Conservation (phyloP, 2,329 filamentous ascomycete genomes). For the Drechslerella dactyloides region DNA sequence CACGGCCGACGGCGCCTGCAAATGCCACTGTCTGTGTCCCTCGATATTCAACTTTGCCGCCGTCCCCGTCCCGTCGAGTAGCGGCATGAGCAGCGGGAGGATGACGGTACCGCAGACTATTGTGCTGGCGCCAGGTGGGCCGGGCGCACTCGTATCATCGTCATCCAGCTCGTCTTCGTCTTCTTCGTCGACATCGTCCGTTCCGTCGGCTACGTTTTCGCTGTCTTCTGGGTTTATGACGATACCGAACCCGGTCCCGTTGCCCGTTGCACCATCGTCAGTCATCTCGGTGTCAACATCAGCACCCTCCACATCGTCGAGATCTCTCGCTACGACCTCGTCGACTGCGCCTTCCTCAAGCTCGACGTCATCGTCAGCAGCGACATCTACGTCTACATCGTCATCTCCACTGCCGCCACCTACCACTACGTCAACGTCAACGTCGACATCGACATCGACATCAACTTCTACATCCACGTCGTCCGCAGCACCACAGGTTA, state of each 20-base stretch:
- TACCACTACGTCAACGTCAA: slow-evolving; percentile 1
- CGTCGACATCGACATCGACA: slow-evolving; percentile 7
- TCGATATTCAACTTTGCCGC: neutral
- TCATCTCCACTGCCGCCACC: no score
- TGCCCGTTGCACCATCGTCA: neutral
- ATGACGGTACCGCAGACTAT: neutral
- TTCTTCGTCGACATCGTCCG: slow-evolving; percentile 1
- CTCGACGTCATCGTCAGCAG: neutral
- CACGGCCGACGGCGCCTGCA: slow-evolving; percentile 13
- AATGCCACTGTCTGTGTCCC: slow-evolving; percentile 44
- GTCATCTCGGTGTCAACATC: neutral
- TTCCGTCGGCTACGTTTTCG: neutral
- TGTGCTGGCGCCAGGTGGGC: neutral
- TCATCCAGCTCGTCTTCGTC: no score
- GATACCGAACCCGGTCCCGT: slow-evolving; percentile 15
- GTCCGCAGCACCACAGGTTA: neutral
- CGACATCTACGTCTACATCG: neutral
- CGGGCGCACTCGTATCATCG: no score
- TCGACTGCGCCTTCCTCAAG: neutral
- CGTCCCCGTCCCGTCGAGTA: neutral
- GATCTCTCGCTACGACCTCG: neutral
- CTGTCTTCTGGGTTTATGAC: slow-evolving; percentile 32
- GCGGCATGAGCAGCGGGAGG: neutral
- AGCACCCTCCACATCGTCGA: neutral
- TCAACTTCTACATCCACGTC: slow-evolving; percentile 5